phyloP scores from a whole-genome alignment of 2,329 filamentous ascomycete species.

The Exophiala lecanii-corni region DNA sequence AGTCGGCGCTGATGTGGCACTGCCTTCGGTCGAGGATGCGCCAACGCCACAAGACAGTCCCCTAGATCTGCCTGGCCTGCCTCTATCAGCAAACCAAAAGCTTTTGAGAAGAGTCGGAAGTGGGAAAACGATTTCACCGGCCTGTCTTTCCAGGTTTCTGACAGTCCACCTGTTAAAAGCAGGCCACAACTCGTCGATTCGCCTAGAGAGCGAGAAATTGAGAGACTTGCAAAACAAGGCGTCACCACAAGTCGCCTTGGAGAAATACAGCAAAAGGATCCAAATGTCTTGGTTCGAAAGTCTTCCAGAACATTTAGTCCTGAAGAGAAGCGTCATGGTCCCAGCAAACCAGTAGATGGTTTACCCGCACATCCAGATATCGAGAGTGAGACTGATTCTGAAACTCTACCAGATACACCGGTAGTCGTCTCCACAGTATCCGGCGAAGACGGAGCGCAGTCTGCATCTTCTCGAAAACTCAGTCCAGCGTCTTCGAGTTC shows the following conservation, averaged over 20 bases:
- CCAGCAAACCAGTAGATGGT: background rate
- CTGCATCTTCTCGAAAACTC: conserved; percentile 24
- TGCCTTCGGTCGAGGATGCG: conserved; percentile 22
- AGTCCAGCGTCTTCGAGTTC: conserved; percentile 23
- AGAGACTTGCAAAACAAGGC: conserved; percentile 20
- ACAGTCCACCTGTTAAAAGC: conserved; percentile 30
- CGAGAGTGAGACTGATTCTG: conserved; percentile 23
- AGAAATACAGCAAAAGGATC: conserved; percentile 22
- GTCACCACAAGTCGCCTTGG: conserved; percentile 23
- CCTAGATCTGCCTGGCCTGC: conserved; percentile 15
- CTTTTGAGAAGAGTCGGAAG: conserved; percentile 24
- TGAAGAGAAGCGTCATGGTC: conserved; percentile 11
- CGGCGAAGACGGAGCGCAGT: conserved; percentile 11
- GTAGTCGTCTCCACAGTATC: conserved; percentile 34
- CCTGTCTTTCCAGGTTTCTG: conserved; percentile 30
- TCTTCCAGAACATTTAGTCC: conserved; percentile 19
- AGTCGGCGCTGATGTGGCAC: conserved; percentile 22
- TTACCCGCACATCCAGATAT: conserved; percentile 6
- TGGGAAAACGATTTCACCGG: conserved; percentile 31
- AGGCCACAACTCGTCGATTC: conserved; percentile 20
- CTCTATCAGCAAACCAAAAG: conserved; percentile 16
- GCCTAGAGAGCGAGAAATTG: conserved; percentile 26
- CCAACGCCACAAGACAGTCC: conserved; percentile 21
- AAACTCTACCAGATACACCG: conserved; percentile 37
- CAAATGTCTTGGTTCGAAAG: conserved; percentile 19